Conservation (phyloP, 371 early-diverging fungal genomes). For the Saksenaea oblongispora region DNA sequence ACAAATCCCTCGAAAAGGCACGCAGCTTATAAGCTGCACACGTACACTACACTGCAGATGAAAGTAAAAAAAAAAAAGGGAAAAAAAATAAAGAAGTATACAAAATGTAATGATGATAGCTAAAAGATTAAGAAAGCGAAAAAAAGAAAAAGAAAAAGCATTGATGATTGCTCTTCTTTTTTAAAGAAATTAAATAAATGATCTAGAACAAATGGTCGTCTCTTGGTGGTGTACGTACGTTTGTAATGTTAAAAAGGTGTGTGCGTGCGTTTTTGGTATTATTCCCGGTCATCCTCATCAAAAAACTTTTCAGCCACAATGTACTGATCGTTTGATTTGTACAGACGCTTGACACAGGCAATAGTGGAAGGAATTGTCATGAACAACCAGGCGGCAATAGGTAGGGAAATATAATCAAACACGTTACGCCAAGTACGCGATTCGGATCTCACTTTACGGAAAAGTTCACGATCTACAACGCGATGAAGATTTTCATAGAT, state of each 20-base stretch:
- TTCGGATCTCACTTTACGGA: conserved; percentile 39
- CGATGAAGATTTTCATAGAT: conserved; percentile 54
- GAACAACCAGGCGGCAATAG: conserved; percentile 59
- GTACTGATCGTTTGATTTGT: conserved; percentile 50
- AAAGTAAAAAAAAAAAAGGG: background rate
- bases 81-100: conserved; percentile 1
- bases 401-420: conserved; percentile 53
- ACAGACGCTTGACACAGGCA: conserved; percentile 51
- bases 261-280: background rate
- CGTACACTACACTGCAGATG: conserved; percentile 7
- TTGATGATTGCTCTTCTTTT: background rate
- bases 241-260: no score
- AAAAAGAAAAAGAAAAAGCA: no score
- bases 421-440: conserved; percentile 48
- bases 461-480: conserved; percentile 49
- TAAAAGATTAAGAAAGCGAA: background rate
- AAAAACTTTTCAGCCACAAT: conserved; percentile 59
- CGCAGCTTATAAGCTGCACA: conserved; percentile 4
- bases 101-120: conserved; percentile 1
- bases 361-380: conserved; percentile 60
- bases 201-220: conserved; percentile 1
- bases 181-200: background rate
- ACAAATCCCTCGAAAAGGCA: conserved; percentile 5
- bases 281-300: conserved; percentile 27
- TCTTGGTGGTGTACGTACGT: background rate